Percentiles rank a stretch among this genome's conserved stretches.
phyloP scores from a whole-genome alignment of 768 basidiomycete species.

The Podaxis carcinomalis region DNA sequence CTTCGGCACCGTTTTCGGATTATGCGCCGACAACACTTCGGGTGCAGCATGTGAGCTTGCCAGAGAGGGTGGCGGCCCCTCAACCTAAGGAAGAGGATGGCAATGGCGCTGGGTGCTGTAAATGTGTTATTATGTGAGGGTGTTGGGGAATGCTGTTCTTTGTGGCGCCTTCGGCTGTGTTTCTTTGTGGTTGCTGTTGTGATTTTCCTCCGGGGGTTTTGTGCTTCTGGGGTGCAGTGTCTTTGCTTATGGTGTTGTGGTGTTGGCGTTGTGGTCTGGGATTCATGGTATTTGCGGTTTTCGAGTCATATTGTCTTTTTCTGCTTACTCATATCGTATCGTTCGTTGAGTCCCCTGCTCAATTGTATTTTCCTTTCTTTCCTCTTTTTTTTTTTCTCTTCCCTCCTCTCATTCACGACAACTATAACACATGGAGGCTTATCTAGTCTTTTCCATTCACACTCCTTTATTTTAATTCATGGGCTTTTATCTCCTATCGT shows the following conservation, averaged over 20 bases:
- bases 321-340: background rate
- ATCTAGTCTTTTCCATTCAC: background rate
- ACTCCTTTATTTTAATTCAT: background rate
- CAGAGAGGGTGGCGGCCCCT: background rate
- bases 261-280: background rate
- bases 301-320: background rate
- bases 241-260: background rate
- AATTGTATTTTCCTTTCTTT: background rate
- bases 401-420: background rate
- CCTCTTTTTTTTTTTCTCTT: background rate
- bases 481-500: too few relatives aligned
- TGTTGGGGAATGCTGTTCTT: background rate
- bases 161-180: background rate
- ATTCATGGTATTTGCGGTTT: background rate
- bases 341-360: background rate
- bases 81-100: slow-evolving; percentile 42
- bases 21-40: slow-evolving; percentile 36
- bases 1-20: slow-evolving; percentile 62
- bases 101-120: slow-evolving; percentile 63
- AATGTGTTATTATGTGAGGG: slow-evolving; percentile 79
- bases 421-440: background rate
- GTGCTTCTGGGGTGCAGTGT: background rate
- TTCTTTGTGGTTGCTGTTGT: slow-evolving; percentile 52
- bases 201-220: slow-evolving; percentile 38
- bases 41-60: background rate